Evolutionary conservation across 2,329 filamentous ascomycete genomes (phyloP).

Genomic region (Samsoniella hepiali): DNA sequence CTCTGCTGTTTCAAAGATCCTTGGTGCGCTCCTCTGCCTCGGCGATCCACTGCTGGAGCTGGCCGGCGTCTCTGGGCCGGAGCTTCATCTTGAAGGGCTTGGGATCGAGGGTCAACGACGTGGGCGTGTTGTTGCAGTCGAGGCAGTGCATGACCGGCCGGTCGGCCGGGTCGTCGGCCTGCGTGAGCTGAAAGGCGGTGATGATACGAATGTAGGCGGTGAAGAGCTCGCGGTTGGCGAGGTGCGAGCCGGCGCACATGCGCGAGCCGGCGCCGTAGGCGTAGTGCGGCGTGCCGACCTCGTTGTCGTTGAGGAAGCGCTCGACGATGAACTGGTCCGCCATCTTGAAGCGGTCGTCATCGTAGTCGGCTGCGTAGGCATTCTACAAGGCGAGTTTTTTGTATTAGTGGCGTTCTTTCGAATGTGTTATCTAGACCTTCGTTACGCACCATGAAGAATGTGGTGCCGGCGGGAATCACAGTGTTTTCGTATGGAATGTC

Average conservation of each 20-base stretch:
- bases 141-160: slow-evolving; percentile 54
- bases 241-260: slow-evolving; percentile 61
- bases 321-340: slow-evolving; percentile 65
- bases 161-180: slow-evolving; percentile 44
- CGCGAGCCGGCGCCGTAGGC: slow-evolving; percentile 60
- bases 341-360: slow-evolving; percentile 63
- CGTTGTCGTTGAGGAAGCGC: slow-evolving; percentile 59
- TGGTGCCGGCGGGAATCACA: slow-evolving; percentile 69
- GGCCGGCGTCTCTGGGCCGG: slow-evolving; percentile 42
- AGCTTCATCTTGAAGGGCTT: slow-evolving; percentile 61
- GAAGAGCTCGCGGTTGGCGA: slow-evolving; percentile 62
- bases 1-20: slow-evolving; percentile 34
- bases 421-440: neutral
- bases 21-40: slow-evolving; percentile 49
- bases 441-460: slow-evolving; percentile 66
- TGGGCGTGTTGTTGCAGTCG: slow-evolving; percentile 55
- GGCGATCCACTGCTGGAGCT: slow-evolving; percentile 50
- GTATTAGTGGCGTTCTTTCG: neutral
- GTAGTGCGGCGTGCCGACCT: slow-evolving; percentile 57
- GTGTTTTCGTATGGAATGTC: slow-evolving; percentile 67
- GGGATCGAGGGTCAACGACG: slow-evolving; percentile 58
- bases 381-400: slow-evolving; percentile 43
- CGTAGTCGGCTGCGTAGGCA: slow-evolving; percentile 72
- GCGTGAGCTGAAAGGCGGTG: slow-evolving; percentile 53
- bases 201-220: slow-evolving; percentile 58